Conservation (phyloP, 1,284 basidiomycete genomes). For the Inonotus hispidus region DNA sequence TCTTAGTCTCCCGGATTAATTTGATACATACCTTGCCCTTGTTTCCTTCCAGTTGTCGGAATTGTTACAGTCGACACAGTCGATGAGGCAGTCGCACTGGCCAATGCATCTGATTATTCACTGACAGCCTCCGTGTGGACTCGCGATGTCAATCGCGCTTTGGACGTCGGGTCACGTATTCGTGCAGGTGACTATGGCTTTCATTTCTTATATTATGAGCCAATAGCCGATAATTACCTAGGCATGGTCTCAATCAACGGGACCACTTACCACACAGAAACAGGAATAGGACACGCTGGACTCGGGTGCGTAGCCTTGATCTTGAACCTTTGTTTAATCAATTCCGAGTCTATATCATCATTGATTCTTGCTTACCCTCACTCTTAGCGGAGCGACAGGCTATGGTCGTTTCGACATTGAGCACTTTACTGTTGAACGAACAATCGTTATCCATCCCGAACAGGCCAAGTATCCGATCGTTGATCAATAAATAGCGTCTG, state of each 20-base stretch:
- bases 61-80: slow-evolving; percentile 43
- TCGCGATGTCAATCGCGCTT: slow-evolving; percentile 39
- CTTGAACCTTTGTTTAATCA: slow-evolving; percentile 8
- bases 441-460: slow-evolving; percentile 37
- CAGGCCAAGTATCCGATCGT: slow-evolving; percentile 22
- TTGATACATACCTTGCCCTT: slow-evolving; percentile 33
- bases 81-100: slow-evolving; percentile 49
- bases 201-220: not conserved
- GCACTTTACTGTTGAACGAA: slow-evolving; percentile 42
- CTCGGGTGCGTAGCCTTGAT: slow-evolving; percentile 26
- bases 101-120: slow-evolving; percentile 52
- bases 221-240: not conserved
- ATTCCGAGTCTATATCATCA: not conserved
- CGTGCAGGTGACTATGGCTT: slow-evolving; percentile 34
- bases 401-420: slow-evolving; percentile 51
- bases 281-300: slow-evolving; percentile 23
- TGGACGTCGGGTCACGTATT: slow-evolving; percentile 45
- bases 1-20: slow-evolving; percentile 25
- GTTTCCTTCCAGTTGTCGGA: slow-evolving; percentile 34
- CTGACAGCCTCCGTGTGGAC: slow-evolving; percentile 53
- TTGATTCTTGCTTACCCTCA: not conserved
- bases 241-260: slow-evolving; percentile 32
- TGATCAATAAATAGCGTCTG: not conserved
- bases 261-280: slow-evolving; percentile 28
- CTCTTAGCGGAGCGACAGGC: slow-evolving; percentile 42